These are phyloP conservation scores for Xylaria scruposa DNA, from an alignment of 495 filamentous ascomycete genomes.

Conservation along the genomic window DNA sequence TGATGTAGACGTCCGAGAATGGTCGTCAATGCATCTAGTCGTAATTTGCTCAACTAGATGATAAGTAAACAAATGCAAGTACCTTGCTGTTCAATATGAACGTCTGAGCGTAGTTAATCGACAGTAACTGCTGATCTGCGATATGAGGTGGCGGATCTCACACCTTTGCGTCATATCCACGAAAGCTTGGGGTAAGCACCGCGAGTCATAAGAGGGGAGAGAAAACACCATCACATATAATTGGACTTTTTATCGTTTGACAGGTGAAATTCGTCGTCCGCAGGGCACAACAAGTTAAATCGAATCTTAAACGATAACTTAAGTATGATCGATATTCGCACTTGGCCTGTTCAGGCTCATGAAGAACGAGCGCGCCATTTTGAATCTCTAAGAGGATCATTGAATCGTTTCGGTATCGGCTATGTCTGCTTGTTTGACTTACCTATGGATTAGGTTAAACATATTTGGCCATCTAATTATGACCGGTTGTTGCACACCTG, in stretches of 20 bases:
- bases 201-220: not conserved
- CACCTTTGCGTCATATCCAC: conserved; percentile 9
- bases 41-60: no score
- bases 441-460: not conserved
- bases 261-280: not conserved
- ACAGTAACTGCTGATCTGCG: not conserved
- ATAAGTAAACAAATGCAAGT: not conserved
- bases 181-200: not conserved
- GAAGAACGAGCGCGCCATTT: not conserved
- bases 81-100: not conserved
- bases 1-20: no score
- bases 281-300: not conserved
- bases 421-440: not conserved
- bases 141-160: not conserved
- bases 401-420: not conserved
- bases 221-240: not conserved
- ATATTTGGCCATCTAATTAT: not conserved
- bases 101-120: not conserved
- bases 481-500: not conserved
- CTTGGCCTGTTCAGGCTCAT: not conserved
- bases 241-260: not conserved
- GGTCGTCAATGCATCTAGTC: no score
- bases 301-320: not conserved
- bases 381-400: not conserved
- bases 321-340: not conserved